Base-by-base conservation (phyloP, 441 rosid genomes). In the Adansonia grandidieri region DNA sequence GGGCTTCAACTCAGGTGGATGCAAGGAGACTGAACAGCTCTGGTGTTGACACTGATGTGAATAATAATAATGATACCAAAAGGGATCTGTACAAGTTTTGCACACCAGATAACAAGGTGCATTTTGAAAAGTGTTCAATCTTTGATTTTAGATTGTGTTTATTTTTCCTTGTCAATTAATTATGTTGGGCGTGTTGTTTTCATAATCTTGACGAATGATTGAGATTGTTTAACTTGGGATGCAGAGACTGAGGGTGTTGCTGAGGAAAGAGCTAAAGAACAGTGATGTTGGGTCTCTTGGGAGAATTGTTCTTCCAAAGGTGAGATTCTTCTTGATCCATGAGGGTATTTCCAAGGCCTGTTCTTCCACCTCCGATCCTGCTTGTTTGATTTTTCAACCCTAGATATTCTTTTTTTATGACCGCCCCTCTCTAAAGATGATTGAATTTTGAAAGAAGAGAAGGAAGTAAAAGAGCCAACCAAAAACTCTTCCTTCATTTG, bases 251-350 rank as follows among this genome's bases (percentile, higher is more conserved):
- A 90, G 88, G 73, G 77, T 85, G 79, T 60, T 91, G 77, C 74
- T 90, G 78, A 87, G 37, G 73, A 91, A 91, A 80, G 84, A 80
- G 53, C 71, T 92, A 82, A 90, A 82, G 88, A 86, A 84, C 68
- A 92, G 95, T 79, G 95, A 92, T 83, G 94, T 92, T 77, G 92
- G 90, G 24, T 68, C 87, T 66, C 88, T 89, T 50, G 90, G 94
- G 17, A 90, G 95, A 80, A 90, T 91, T 48, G 86, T 91, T 54
- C 86, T 92, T 76, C 94, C 92, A 84, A 92, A 90, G 97, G 97
- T 90, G 63, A 83, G 82, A 20, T 78, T 78, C 71, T 74, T 47
- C 13, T 64, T 77, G 32, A 66, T 78, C 56, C 73, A 72, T 22
- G n/a, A 48, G 24, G 3, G 57, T 19, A 63, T 58, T 66, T 24